Conservation (phyloP, 2,329 filamentous ascomycete species). For the Orbilia javanica region DNA sequence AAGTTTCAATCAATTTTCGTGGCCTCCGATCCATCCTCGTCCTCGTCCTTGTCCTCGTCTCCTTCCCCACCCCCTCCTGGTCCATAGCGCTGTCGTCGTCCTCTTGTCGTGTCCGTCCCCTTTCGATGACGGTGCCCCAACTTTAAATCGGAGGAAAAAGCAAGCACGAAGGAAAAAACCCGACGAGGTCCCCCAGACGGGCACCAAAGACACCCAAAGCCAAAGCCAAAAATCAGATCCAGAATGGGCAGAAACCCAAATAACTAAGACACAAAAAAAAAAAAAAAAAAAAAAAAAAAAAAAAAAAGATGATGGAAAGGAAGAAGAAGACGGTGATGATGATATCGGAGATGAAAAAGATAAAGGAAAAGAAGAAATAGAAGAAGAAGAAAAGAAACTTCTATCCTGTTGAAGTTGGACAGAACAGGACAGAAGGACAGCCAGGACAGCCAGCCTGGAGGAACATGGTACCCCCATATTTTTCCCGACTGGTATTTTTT, state of each 20-base stretch:
- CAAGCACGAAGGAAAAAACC: conserved; percentile 36
- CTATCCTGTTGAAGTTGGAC: no score
- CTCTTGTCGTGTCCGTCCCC: conserved; percentile 9
- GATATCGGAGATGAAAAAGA: no score
- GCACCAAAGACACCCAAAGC: neutral
- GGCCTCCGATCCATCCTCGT: conserved; percentile 36
- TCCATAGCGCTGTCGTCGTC: neutral
- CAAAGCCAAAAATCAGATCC: no score
- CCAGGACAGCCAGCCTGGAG: no score
- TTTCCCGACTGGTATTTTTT: conserved; percentile 5
- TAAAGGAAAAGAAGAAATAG: neutral
- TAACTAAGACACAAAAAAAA: neutral
- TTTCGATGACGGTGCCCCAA: conserved; percentile 55
- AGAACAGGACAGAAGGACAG: no score
- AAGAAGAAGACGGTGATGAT: no score
- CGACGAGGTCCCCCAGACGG: conserved; percentile 8
- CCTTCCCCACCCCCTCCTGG: conserved; percentile 21
- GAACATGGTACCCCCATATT: conserved; percentile 30
- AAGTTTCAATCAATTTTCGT: conserved; percentile 41
- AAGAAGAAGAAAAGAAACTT: neutral
- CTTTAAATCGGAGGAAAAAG: conserved; percentile 49
- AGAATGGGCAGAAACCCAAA: no score
- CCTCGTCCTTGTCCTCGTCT: conserved; percentile 39
- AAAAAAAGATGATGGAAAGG: neutral
- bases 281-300: neutral